Evolutionary conservation across 371 early-diverging fungal species (phyloP).

Genomic region (Mucor racemosus): DNA sequence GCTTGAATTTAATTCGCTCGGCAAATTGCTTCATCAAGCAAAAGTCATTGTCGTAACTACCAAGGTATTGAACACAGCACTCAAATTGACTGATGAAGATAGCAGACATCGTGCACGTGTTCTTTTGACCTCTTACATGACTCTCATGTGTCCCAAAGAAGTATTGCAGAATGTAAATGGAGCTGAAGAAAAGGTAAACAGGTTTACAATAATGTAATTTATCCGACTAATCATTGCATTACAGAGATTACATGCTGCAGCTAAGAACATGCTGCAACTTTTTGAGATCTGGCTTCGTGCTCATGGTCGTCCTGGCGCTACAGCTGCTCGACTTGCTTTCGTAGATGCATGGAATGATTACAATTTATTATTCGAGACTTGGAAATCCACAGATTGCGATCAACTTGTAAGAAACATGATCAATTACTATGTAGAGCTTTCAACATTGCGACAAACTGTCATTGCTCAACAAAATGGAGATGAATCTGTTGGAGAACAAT

Average conservation of each 20-base stretch:
- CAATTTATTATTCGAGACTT: conserved; percentile 66
- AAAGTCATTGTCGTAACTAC: conserved; percentile 42
- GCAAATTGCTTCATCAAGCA: conserved; percentile 31
- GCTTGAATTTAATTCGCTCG: conserved; percentile 40
- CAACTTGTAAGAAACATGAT: conserved; percentile 66
- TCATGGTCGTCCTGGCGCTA: conserved; percentile 31
- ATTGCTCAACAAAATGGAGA: conserved; percentile 38
- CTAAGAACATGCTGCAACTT: conserved; percentile 51
- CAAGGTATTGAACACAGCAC: conserved; percentile 34
- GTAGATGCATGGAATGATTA: conserved; percentile 61
- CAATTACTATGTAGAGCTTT: conserved; percentile 72
- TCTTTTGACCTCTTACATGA: conserved; percentile 74
- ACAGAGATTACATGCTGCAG: conserved; percentile 46
- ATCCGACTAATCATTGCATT: neutral
- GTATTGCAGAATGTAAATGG: conserved; percentile 58
- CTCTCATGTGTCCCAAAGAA: conserved; percentile 65
- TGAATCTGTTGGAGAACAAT: conserved; percentile 60
- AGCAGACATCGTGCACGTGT: conserved; percentile 59
- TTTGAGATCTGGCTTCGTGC: conserved; percentile 63
- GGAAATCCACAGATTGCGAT: conserved; percentile 73
- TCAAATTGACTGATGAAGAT: conserved; percentile 34
- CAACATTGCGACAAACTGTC: conserved; percentile 70
- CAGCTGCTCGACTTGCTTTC: conserved; percentile 41
- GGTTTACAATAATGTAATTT: neutral
- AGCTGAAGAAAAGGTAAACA: conserved; percentile 57